Percentiles rank a stretch among this genome's conserved stretches.
Conservation (phyloP, 768 basidiomycete genomes). For the Vararia minispora region DNA sequence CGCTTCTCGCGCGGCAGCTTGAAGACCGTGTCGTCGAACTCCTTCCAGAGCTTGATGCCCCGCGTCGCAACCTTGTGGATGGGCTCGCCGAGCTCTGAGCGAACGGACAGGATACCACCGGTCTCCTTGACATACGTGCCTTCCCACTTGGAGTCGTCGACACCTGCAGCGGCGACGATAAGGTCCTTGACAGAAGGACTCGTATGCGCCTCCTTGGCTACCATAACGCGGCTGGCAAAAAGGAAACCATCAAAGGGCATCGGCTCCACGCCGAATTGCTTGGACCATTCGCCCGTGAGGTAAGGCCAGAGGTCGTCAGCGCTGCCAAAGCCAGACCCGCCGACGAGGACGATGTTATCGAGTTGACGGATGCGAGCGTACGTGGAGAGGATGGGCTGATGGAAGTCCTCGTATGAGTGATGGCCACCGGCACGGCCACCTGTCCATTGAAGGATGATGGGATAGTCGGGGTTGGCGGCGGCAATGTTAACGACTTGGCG, state of each 20-base stretch:
- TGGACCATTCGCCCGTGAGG: conserved; percentile 91
- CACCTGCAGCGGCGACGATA: conserved; percentile 90
- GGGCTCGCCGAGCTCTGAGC: conserved; percentile 95
- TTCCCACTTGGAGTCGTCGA: conserved; percentile 85
- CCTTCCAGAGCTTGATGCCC: conserved; percentile 96
- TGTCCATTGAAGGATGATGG: conserved; percentile 98
- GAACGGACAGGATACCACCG: conserved; percentile 93
- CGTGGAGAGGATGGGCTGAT: conserved; percentile 86
- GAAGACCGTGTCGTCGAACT: conserved; percentile 96
- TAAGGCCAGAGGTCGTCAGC: conserved; percentile 96
- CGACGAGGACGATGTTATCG: conserved; percentile 80
- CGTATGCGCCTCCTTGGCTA: conserved; percentile 97
- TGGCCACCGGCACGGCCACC: conserved; percentile 98
- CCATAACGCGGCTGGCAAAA: conserved; percentile 96
- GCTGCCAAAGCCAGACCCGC: conserved; percentile 92
- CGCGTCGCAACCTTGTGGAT: conserved; percentile 99
- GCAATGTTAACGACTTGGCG: conserved; percentile 96
- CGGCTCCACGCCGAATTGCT: conserved; percentile 71
- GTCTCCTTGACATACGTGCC: conserved; percentile 90
- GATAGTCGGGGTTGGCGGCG: conserved; percentile 87
- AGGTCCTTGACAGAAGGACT: conserved; percentile 91
- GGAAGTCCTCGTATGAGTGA: conserved; percentile 98
- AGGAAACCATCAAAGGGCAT: conserved; percentile 99
- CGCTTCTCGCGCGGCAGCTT: conserved; percentile 95
- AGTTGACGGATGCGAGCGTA: conserved; percentile 87